These are phyloP conservation scores for Trypanosoma mega DNA, from an alignment of 208 protist genomes.

Conservation along the genomic window DNA sequence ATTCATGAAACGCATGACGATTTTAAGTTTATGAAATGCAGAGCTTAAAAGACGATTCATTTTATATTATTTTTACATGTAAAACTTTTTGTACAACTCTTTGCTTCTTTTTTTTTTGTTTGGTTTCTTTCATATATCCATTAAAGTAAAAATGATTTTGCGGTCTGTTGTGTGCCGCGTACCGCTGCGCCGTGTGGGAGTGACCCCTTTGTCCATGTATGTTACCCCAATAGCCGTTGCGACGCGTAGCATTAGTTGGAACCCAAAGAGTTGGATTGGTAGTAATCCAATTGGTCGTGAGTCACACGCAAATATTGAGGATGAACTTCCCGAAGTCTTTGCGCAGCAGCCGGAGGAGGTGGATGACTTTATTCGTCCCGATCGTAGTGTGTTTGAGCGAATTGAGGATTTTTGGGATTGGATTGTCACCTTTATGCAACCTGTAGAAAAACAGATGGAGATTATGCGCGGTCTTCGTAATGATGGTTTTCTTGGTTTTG, in stretches of 20 bases:
- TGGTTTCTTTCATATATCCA: background rate
- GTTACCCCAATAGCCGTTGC: background rate
- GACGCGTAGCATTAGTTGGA: slow-evolving; percentile 61
- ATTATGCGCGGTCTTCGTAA: slow-evolving; percentile 74
- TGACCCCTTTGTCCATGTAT: background rate
- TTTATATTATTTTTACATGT: slow-evolving; percentile 20
- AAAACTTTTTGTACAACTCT: background rate
- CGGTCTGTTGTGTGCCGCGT: background rate
- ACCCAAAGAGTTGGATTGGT: slow-evolving; percentile 53
- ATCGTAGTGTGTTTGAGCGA: slow-evolving; percentile 79
- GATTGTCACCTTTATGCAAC: slow-evolving; percentile 78
- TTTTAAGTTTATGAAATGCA: background rate
- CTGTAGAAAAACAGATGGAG: slow-evolving; percentile 85
- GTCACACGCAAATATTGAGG: slow-evolving; percentile 50
- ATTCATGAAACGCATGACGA: no score
- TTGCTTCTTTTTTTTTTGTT: slow-evolving; percentile 13
- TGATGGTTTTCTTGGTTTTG: slow-evolving; percentile 69
- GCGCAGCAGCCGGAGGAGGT: slow-evolving; percentile 77
- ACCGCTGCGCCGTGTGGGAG: slow-evolving; percentile 1
- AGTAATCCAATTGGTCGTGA: slow-evolving; percentile 28
- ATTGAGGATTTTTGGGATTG: slow-evolving; percentile 89
- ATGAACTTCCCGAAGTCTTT: slow-evolving; percentile 87
- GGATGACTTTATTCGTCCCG: slow-evolving; percentile 86
- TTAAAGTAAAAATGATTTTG: background rate
- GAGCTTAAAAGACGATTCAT: background rate